phyloP scores from a whole-genome alignment of 768 basidiomycete species.

The Phlebiopsis gigantea region DNA sequence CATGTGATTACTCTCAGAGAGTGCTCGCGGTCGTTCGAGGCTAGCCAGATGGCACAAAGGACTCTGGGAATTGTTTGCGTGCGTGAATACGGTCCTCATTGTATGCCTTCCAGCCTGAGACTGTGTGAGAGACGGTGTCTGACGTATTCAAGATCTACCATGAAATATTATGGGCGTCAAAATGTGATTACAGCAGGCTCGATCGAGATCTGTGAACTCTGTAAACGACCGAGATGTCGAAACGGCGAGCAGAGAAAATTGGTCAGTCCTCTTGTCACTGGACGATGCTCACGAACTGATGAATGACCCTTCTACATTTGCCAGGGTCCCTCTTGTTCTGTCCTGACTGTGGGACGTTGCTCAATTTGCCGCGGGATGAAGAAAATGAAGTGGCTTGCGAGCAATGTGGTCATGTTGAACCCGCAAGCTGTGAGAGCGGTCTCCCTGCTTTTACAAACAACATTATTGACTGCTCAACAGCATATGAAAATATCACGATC shows the following conservation, averaged over 20 bases:
- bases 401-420: conserved; percentile 84
- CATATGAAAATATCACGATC: conserved; percentile 89
- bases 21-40: too few relatives aligned
- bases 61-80: too few relatives aligned
- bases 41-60: too few relatives aligned
- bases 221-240: conserved; percentile 14
- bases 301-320: not conserved
- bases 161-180: not conserved
- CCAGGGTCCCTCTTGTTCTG: conserved; percentile 92
- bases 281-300: too few relatives aligned
- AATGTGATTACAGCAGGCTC: conserved; percentile 1
- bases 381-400: conserved; percentile 77
- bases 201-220: conserved; percentile 4
- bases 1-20: not conserved
- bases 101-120: too few relatives aligned
- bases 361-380: conserved; percentile 73
- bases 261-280: conserved; percentile 35
- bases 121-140: too few relatives aligned
- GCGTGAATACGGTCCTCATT: too few relatives aligned
- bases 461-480: conserved; percentile 32
- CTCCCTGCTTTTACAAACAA: not conserved
- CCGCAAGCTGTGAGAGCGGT: conserved; percentile 71
- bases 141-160: not conserved
- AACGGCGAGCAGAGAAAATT: conserved; percentile 39
- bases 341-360: conserved; percentile 85